Evolutionary conservation across 2,329 filamentous ascomycete species (phyloP), one percentile per base, ranked within the genome.

Genomic region (Pleurostoma richardsiae): DNA sequence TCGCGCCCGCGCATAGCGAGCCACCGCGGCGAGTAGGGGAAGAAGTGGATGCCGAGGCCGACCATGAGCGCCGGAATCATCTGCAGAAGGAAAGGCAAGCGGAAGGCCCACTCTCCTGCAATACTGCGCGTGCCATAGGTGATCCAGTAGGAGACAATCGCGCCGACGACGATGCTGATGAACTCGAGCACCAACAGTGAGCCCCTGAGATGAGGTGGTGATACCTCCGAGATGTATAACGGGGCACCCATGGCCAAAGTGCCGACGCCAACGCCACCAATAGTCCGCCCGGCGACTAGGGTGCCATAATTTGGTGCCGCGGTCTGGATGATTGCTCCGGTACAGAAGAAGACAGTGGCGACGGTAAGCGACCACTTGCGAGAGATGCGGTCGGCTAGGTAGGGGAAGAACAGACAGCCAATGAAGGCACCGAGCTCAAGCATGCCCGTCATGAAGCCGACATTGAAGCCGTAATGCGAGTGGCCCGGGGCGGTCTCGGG

Each of bases 351-450:
- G 29, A 63, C 60, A 2, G 73, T 72, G 40, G 72, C 74, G 40
- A 76, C 60, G 43, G 79, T 58, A 46, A 80, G 75, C 6, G 74
- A 70, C 46, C 73, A 72, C 54, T 80, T 80, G 30, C 79, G 69
- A 6, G 72, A 76, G 41, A 76, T 56, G 30, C 67, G 68, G 50
- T 81, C 77, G 4, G 76, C 76, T 6, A 80, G 60, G 53, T 75
- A 74, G 1, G 77, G 76, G 30, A 70, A 73, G 55, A 72, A 71
- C 30, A 82, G 58, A 4, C 72, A 70, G 30, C 79, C 79, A 28
- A 79, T 56, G 73, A 77, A 80, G 40, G 77, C 79, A 40, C 78
- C 78, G 3, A 82, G 66, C 56, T 79, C 74, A 29, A 82, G 68
- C 54, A 76, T 71, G 4, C 67, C 57, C 3, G 62, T 66, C 55